These are phyloP conservation scores for Diaporthe nobilis DNA, from an alignment of 2,329 filamentous ascomycete species.

Conservation along the genomic window DNA sequence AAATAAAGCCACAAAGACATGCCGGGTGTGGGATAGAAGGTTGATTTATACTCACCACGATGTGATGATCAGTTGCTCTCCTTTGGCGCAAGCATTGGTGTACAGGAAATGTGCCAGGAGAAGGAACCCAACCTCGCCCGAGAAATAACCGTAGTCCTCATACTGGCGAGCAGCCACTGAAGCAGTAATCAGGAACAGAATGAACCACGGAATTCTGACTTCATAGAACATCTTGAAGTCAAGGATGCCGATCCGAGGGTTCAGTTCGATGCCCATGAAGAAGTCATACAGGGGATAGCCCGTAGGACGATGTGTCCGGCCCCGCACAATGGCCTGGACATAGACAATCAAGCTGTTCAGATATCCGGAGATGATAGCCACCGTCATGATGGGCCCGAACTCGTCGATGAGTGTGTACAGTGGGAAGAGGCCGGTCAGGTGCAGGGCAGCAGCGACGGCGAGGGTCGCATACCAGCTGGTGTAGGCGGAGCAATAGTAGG, in stretches of 20 bases:
- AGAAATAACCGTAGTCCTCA: constrained; percentile 82
- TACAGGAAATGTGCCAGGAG: constrained; percentile 86
- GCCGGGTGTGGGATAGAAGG: background rate
- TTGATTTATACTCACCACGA: constrained; percentile 64
- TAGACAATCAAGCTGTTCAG: constrained; percentile 88
- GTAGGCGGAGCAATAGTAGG: constrained; percentile 95
- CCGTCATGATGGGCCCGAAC: constrained; percentile 92
- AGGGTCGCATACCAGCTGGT: constrained; percentile 91
- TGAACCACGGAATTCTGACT: constrained; percentile 89
- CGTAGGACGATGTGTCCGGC: constrained; percentile 92
- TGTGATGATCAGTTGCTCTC: constrained; percentile 84
- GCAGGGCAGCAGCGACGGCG: constrained; percentile 76
- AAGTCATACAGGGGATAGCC: constrained; percentile 86
- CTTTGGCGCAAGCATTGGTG: constrained; percentile 86
- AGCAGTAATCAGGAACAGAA: constrained; percentile 78
- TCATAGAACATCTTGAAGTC: constrained; percentile 97
- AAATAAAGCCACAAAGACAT: background rate
- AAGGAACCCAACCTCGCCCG: constrained; percentile 80
- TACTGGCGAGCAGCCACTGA: constrained; percentile 81
- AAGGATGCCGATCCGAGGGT: constrained; percentile 84
- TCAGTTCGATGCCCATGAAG: constrained; percentile 91
- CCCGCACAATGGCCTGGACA: constrained; percentile 83
- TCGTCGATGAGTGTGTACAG: constrained; percentile 95
- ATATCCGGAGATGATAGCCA: constrained; percentile 94
- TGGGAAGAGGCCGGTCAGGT: constrained; percentile 87